Conservation (phyloP, 2,329 filamentous ascomycete species). For the Fusarium tjaetaba region DNA sequence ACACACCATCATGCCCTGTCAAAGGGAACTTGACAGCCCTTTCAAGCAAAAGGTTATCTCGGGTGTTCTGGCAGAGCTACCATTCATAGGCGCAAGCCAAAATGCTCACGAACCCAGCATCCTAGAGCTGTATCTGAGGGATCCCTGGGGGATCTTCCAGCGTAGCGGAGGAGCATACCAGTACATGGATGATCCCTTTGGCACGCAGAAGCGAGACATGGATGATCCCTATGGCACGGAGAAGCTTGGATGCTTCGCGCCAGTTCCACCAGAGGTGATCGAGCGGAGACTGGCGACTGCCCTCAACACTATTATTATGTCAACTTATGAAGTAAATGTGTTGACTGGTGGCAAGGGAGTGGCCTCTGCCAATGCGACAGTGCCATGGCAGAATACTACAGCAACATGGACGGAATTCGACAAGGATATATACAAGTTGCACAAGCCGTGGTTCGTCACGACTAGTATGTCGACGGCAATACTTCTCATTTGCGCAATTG, state of each 20-base stretch:
- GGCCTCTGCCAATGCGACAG: background rate
- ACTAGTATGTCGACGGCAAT: background rate
- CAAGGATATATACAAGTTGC: accelerated
- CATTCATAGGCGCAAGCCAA: background rate
- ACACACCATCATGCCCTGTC: background rate
- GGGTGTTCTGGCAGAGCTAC: accelerated
- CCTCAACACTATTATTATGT: background rate
- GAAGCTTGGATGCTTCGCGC: too few relatives aligned
- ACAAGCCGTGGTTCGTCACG: background rate
- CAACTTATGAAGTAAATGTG: background rate
- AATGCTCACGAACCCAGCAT: accelerated
- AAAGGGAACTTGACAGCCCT: background rate
- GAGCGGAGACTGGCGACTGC: background rate
- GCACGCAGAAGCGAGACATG: too few relatives aligned
- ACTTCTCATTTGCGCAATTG: background rate
- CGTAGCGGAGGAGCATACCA: too few relatives aligned
- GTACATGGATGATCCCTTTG: too few relatives aligned
- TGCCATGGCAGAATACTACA: background rate
- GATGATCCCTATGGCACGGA: too few relatives aligned
- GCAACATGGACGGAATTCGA: background rate
- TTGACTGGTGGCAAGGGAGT: background rate
- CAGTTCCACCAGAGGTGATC: accelerated
- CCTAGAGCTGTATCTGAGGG: background rate
- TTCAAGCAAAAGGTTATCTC: background rate
- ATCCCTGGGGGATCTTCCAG: background rate